Evolutionary conservation across 768 basidiomycete genomes (phyloP), one percentile per base, ranked within the genome.

Genomic region (Mycena alexandri): DNA sequence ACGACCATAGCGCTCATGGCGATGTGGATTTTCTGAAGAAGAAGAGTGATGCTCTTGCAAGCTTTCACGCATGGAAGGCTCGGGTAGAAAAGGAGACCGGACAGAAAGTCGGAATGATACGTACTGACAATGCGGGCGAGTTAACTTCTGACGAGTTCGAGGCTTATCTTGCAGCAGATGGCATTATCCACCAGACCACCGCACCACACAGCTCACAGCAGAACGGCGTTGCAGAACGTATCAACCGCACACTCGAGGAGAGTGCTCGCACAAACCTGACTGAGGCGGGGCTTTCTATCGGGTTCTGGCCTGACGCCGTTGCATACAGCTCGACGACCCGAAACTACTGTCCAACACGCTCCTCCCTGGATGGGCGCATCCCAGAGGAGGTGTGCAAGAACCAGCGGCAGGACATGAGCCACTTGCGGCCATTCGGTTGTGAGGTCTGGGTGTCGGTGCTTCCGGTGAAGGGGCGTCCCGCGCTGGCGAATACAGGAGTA

Each of bases 161-260:
- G 12, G 25, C 24, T 0, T 76, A 69, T 33, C 76, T 73, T 41
- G 38, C 22, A 0, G 4, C 57, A 0, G 62, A 72, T 0, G 77
- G 79, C 0, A 77, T 82, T 1, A 62, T 74, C 1, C 21, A 76
- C 0, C 72, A 81, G n/a, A 68, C 65, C 0, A 80, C 76, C 0
- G 71, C 71, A 0, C 78, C 78, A 0, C 75, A 79, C 22, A 72
- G 74, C 4, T 78, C 77, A 0, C 48, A 70, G 11, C 76, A 81
- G 38, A 80, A 80, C 41, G 75, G 81, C 0, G 56, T 80, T 0
- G 80, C 79, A 0, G 80, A 84, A 41, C 38, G 74, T 1, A 58
- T 67, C 10, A 80, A 78, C 53, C 13, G 63, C 12, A 76, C 75
- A 0, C 44, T 79, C 0, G 17, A 75, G 0, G 72, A 79, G 13